Evolutionary conservation across 306 rosid genomes (phyloP).

Genomic region (Parietaria judaica): DNA sequence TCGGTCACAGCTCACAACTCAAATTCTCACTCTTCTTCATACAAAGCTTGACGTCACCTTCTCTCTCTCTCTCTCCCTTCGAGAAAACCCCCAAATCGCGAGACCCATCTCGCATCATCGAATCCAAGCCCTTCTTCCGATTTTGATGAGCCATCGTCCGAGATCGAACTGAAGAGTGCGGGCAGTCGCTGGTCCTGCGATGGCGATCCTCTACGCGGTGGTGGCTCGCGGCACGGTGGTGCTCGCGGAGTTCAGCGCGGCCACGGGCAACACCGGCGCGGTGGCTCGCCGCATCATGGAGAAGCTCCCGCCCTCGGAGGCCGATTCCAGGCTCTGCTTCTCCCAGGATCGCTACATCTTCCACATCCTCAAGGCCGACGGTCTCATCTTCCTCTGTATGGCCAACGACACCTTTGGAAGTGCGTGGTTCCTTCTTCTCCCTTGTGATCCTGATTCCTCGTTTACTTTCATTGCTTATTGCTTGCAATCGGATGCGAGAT

Average conservation of each 20-base stretch:
- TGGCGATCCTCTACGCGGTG: conserved; percentile 94
- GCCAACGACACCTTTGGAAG: conserved; percentile 95
- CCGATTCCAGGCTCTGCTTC: conserved; percentile 87
- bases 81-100: too few relatives aligned
- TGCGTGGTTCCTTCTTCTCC: conserved; percentile 27
- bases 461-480: too few relatives aligned
- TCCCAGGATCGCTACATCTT: conserved; percentile 93
- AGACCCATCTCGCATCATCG: too few relatives aligned
- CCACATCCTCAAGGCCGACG: conserved; percentile 80
- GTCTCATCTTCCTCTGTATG: conserved; percentile 79
- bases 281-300: conserved; percentile 87
- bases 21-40: too few relatives aligned
- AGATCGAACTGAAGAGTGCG: too few relatives aligned
- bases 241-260: conserved; percentile 93
- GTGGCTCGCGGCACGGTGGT: conserved; percentile 93
- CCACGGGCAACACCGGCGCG: conserved; percentile 84
- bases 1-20: conserved; percentile 18
- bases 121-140: too few relatives aligned
- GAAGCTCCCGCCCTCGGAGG: conserved; percentile 78
- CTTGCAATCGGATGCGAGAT: too few relatives aligned
- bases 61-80: too few relatives aligned
- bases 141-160: too few relatives aligned
- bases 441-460: too few relatives aligned
- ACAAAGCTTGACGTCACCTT: too few relatives aligned
- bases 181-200: conserved; percentile 7